Evolutionary conservation across 225 moss, liverwort and hornwort species (phyloP), one percentile per base, ranked within the genome.

Genomic region (Pseudisothecium myosuroides): DNA sequence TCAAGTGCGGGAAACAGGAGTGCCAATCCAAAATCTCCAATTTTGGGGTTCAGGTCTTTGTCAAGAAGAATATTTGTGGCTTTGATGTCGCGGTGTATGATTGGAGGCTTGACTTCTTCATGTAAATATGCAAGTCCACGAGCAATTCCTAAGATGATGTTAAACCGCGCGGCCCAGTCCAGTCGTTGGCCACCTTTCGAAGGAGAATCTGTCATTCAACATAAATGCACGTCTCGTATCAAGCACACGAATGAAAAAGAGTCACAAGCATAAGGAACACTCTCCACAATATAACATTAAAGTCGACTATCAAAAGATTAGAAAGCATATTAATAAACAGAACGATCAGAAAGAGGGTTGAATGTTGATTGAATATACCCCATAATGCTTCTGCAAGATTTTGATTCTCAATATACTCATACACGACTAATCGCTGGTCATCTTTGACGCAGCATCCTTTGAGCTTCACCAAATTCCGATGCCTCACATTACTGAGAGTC

Each of bases 371-470:
- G 21, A 67, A 58, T 78, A 24, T 93, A 94, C 95, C 93, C 95
- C 94, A 94, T 47, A 95, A 88, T n/a, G 95, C 93, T 88, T 93
- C 91, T 7, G 93, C 95, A 13, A 95, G 89, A 63, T 95, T 93
- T 62, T 90, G 84, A 36, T 96, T 95, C 81, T 93, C 93, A 72
- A 93, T 85, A 7, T 89, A 93, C 50, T 93, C 91, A 8, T 86
- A 93, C 47, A 93, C 94, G 69, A 96, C 86, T 14, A 96, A 61
- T 7, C 93, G 91, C 47, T 93, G 86, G 69, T 93, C 89, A 4
- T 83, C 93, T 69, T 86, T 90, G 13, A 94, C 81, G 65, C 95
- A 95, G 85, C 95, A 95, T 59, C 93, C 93, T 83, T 93, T 89
- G 41, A 93, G 85, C 87, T 86, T 89, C 50, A 91, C 86, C 28